Evolutionary conservation across 2,329 filamentous ascomycete genomes (phyloP).

Genomic region (Penicillium crustosum): DNA sequence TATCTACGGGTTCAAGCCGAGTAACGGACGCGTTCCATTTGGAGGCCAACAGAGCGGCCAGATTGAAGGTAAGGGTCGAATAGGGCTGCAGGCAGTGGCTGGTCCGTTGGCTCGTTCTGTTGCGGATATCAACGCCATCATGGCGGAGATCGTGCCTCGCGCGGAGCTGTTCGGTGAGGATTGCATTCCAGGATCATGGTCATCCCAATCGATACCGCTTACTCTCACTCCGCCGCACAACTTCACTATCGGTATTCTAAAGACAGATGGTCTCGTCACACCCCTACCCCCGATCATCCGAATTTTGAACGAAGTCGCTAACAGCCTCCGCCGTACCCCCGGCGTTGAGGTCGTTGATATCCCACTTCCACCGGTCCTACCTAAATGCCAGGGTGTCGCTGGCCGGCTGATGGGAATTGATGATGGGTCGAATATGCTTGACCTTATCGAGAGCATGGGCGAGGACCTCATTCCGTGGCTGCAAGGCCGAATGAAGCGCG

Average conservation of each 20-base stretch:
- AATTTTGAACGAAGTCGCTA: constrained; percentile 42
- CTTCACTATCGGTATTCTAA: constrained; percentile 45
- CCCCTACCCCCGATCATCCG: constrained; percentile 43
- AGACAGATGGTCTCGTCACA: constrained; percentile 41
- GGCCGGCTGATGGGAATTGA: constrained; percentile 61
- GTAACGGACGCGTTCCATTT: constrained; percentile 50
- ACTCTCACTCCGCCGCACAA: constrained; percentile 28
- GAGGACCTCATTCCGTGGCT: constrained; percentile 64
- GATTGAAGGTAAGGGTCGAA: constrained; percentile 49
- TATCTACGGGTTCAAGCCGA: constrained; percentile 54
- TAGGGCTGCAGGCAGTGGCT: constrained; percentile 52
- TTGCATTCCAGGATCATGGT: constrained; percentile 47
- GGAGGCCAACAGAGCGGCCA: constrained; percentile 53
- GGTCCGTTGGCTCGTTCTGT: constrained; percentile 45
- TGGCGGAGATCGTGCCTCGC: constrained; percentile 53
- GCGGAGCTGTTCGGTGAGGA: constrained; percentile 55
- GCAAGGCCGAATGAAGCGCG: constrained; percentile 51
- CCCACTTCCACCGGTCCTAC: constrained; percentile 53
- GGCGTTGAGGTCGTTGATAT: constrained; percentile 61
- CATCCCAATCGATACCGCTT: constrained; percentile 8
- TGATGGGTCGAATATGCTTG: constrained; percentile 56
- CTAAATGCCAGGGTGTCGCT: constrained; percentile 56
- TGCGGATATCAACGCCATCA: constrained; percentile 47
- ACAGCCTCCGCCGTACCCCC: constrained; percentile 31
- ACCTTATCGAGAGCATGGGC: constrained; percentile 55